phyloP scores from a whole-genome alignment of 257 asterid genomes.

The Petunia axillaris region DNA sequence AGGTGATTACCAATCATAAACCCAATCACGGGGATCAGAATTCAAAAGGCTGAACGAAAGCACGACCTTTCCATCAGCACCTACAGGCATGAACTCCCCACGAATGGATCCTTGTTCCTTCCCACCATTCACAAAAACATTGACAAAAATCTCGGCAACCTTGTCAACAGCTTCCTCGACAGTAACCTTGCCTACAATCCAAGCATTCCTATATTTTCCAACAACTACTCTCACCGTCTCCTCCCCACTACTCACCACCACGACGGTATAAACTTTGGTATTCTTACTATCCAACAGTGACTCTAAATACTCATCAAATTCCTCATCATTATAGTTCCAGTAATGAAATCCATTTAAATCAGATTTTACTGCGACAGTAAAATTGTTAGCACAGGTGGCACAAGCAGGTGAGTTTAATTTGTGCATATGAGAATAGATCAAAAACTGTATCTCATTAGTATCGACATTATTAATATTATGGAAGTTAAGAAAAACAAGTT shows the following conservation, averaged over 20 bases:
- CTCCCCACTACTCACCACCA: conserved; percentile 62
- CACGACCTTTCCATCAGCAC: conserved; percentile 91
- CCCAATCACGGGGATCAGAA: conserved; percentile 80
- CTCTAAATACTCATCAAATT: conserved; percentile 63
- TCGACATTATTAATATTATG: conserved; percentile 28
- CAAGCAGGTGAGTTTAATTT: conserved; percentile 51
- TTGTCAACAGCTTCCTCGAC: conserved; percentile 60
- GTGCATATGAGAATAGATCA: conserved; percentile 53
- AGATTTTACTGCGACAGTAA: conserved; percentile 58
- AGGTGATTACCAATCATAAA: conserved; percentile 70
- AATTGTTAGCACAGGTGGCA: conserved; percentile 61
- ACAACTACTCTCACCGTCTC: conserved; percentile 62
- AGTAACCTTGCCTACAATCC: conserved; percentile 69
- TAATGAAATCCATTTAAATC: conserved; percentile 52
- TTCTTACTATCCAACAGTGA: conserved; percentile 41
- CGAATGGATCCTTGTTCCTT: conserved; percentile 74
- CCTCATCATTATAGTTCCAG: conserved; percentile 45
- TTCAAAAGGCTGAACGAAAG: conserved; percentile 94
- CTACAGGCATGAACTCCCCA: conserved; percentile 98
- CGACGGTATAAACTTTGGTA: conserved; percentile 63
- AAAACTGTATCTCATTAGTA: conserved; percentile 53
- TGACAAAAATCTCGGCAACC: conserved; percentile 72
- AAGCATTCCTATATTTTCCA: conserved; percentile 88
- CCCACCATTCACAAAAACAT: conserved; percentile 80
- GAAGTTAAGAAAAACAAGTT: conserved; percentile 58